Percentiles rank a stretch among this genome's conserved stretches.
Evolutionary conservation across 2,329 filamentous ascomycete genomes (phyloP).

Genomic region (Leptosphaerulina australis): DNA sequence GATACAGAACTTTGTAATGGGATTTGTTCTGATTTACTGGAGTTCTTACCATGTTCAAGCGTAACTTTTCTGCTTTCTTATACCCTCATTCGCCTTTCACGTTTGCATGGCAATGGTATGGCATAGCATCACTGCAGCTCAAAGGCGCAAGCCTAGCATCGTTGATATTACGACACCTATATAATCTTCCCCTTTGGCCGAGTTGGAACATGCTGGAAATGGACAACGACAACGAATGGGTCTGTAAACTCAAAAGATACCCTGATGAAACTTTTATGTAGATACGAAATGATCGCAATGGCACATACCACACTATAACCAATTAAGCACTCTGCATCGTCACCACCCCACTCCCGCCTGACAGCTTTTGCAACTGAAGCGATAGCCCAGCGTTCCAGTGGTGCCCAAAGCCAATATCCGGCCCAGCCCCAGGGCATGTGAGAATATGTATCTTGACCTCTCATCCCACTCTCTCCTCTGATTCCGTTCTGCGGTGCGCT

Average conservation of each 20-base stretch:
- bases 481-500: background rate
- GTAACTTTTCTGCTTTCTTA: conserved; percentile 35
- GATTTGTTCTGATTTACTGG: conserved; percentile 20
- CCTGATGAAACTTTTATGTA: conserved; percentile 16
- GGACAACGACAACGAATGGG: conserved; percentile 26
- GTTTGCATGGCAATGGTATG: conserved; percentile 41
- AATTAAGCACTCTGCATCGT: too few relatives aligned
- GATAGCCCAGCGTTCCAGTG: too few relatives aligned
- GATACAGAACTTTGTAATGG: conserved; percentile 18
- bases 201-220: conserved; percentile 45
- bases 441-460: too few relatives aligned
- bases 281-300: conserved; percentile 12
- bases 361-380: too few relatives aligned
- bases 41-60: conserved; percentile 47
- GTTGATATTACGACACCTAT: conserved; percentile 25
- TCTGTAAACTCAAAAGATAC: conserved; percentile 8
- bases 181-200: conserved; percentile 20
- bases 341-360: too few relatives aligned
- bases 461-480: too few relatives aligned
- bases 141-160: conserved; percentile 15
- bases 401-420: too few relatives aligned
- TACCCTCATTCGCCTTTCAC: conserved; percentile 44
- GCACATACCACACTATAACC: background rate
- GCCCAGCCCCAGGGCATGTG: too few relatives aligned
- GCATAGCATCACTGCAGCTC: conserved; percentile 22